Evolutionary conservation across 305 asterid genomes (phyloP), one percentile per base, ranked within the genome.

Genomic region (Rubia peregrina): DNA sequence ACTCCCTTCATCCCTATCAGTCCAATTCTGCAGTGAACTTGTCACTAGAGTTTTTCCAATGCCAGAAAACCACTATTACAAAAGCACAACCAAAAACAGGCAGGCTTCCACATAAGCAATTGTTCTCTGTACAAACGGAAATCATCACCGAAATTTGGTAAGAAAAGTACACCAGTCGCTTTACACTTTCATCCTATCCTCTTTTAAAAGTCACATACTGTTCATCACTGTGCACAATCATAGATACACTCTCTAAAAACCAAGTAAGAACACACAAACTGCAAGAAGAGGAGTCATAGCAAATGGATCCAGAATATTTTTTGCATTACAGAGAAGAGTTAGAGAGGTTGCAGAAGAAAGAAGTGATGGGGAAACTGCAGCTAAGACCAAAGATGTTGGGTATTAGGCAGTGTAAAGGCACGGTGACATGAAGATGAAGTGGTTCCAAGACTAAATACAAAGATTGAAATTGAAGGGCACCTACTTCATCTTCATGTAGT

Each of bases 351-450:
- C 21, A 51, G 80, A 76, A 83, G 76, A 49, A 77, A 60, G 66
- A 22, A 61, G 53, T 44, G 72, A 75, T 69, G 65, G 74, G 74
- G 78, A 72, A 84, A 82, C 91, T 86, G 93, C 83, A 84, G 69
- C 41, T 71, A 60, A 71, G 83, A 77, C 73, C 78, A 60, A 74
- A 73, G 38, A 56, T 42, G 46, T 82, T 53, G 80, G 69, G 73
- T 80, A 42, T 46, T 21, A 42, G 59, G 30, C 41, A 5, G 36
- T 48, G 21, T 40, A n/a, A 16, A 61, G 12, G 30, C 4, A n/a
- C n/a, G n/a, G n/a, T n/a, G n/a, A 33, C 38, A 33, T 33, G 38
- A 33, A 26, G 30, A 26, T 1, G 38, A 2, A 33, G 38, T 33
- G 38, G 38, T 33, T 2, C 38, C 33, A 30, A 64, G 8, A 51